Evolutionary conservation across 371 early-diverging fungal species (phyloP), one percentile per base, ranked within the genome.

Genomic region (Mucor mucedo): DNA sequence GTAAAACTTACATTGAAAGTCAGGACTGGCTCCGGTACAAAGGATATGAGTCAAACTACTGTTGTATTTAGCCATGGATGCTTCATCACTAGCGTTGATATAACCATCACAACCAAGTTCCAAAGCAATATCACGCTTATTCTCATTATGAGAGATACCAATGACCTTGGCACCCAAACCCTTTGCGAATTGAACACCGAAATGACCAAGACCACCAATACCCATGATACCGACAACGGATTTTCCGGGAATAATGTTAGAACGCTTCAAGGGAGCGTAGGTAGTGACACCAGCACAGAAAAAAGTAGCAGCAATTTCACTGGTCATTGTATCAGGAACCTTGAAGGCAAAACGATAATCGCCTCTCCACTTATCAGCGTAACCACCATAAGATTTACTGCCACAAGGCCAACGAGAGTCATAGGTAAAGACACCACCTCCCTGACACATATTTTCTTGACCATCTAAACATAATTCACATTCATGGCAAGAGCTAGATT

Each of bases 161-260:
- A 75, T 63, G 0, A 92, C 91, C 16, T 88, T 78, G 33, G 89
- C 87, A 32, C 92, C 91, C 67, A 83, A 69, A 13, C 77, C 80
- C 55, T 76, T 75, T 38, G 84, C 85, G 67, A 75, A 89, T 60
- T 87, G 84, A 3, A 71, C 62, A 39, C 82, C 91, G 75, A 88
- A 77, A 47, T 91, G 91, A 41, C 91, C 91, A 10, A 91, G 74
- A 42, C 89, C 90, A 60, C 89, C 89, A 58, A 75, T 74, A 72
- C 52, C 84, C 57, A 87, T 71, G 55, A 86, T 86, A 75, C 85
- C 88, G 49, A 87, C 66, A 54, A 72, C 73, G 3, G 76, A 72
- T 29, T 68, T 76, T 14, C 55, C 82, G 78, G 41, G 76, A 72
- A 62, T 82, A 60, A 79, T 65, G 78, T 42, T 77, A 73, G 52